A percentile compares a stretch with the other conserved stretches of the same genome.
These are phyloP conservation scores for Neurospora intermedia DNA, from an alignment of 495 filamentous ascomycete genomes.

Conservation along the genomic window DNA sequence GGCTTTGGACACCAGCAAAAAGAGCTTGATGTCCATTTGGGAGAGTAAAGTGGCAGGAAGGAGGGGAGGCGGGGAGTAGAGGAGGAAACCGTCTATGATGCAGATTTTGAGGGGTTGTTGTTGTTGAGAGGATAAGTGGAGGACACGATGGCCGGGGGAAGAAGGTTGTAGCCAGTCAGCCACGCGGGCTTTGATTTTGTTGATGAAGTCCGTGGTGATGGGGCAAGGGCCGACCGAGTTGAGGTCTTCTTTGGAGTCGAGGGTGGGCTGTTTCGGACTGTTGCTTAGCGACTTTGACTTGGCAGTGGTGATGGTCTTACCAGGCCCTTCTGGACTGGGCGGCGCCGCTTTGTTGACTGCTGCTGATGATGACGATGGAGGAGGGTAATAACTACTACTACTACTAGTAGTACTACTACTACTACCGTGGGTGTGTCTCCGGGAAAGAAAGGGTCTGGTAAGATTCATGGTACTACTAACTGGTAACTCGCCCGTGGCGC, in stretches of 20 bases:
- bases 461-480: conserved; percentile 22
- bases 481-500: conserved; percentile 52
- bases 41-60: conserved; percentile 29
- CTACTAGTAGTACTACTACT: background rate
- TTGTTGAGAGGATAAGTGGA: conserved; percentile 40
- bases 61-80: conserved; percentile 45
- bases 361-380: background rate
- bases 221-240: conserved; percentile 48
- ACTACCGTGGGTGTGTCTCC: conserved; percentile 14
- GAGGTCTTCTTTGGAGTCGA: conserved; percentile 67
- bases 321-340: background rate
- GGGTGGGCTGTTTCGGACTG: conserved; percentile 29
- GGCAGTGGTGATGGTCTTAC: conserved; percentile 4
- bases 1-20: conserved; percentile 53
- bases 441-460: conserved; percentile 5
- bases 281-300: conserved; percentile 22
- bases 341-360: background rate
- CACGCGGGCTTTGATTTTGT: conserved; percentile 27
- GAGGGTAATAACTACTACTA: background rate
- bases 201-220: conserved; percentile 30
- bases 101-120: conserved; percentile 25
- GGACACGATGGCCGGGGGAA: conserved; percentile 23
- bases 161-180: conserved; percentile 28
- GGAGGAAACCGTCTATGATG: conserved; percentile 74
- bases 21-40: conserved; percentile 61